These are phyloP conservation scores for Cucurbita pepo DNA, from an alignment of 306 rosid species.

Conservation along the genomic window DNA sequence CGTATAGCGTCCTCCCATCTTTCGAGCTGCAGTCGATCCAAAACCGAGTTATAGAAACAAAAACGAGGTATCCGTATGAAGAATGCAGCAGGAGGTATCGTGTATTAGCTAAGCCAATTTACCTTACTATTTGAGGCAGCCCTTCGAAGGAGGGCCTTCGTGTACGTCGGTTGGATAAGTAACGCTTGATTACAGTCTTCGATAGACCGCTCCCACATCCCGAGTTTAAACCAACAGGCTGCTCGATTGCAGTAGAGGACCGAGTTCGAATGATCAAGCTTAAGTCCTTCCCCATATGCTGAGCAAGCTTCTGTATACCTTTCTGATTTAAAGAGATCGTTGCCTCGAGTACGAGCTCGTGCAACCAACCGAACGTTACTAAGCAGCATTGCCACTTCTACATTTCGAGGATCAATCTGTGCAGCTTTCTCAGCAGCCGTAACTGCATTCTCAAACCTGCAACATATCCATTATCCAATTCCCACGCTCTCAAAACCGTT, in stretches of 20 bases:
- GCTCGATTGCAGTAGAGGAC: conserved; percentile 91
- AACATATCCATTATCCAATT: conserved; percentile 45
- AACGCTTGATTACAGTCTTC: conserved; percentile 87
- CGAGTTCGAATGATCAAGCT: conserved; percentile 61
- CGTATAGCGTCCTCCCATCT: conserved; percentile 71
- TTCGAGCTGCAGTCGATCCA: conserved; percentile 46
- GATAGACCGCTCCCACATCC: conserved; percentile 67
- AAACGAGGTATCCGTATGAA: not conserved
- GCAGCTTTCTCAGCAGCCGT: conserved; percentile 68
- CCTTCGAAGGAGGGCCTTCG: conserved; percentile 90
- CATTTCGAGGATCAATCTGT: conserved; percentile 45
- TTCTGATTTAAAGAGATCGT: conserved; percentile 84
- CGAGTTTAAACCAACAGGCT: conserved; percentile 93
- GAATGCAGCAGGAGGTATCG: not conserved
- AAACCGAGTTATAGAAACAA: conserved; percentile 5
- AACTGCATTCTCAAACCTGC: conserved; percentile 98
- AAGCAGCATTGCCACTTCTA: conserved; percentile 58
- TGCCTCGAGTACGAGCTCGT: conserved; percentile 77
- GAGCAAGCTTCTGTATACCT: conserved; percentile 85
- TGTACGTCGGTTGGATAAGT: conserved; percentile 56
- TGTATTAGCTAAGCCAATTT: not conserved
- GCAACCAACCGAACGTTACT: conserved; percentile 65
- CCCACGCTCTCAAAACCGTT: conserved; percentile 32
- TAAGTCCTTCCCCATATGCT: conserved; percentile 84
- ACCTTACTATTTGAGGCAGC: conserved; percentile 89